Evolutionary conservation across 768 basidiomycete genomes (phyloP), one percentile per base, ranked within the genome.

Genomic region (Hortiboletus campestris): DNA sequence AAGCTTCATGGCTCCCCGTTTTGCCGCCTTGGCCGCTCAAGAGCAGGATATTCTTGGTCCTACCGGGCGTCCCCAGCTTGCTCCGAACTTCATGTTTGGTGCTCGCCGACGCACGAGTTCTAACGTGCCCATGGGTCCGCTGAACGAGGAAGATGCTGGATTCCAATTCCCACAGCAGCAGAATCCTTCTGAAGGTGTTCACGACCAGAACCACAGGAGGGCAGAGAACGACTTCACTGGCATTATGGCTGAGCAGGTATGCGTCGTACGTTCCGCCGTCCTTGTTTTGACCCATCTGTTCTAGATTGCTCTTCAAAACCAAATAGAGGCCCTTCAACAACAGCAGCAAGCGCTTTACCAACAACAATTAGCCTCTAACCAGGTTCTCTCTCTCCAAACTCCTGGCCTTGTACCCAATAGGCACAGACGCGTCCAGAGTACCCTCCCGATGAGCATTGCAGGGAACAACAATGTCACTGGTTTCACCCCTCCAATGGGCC

Each of bases 211-310:
- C 34, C 82, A 83, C 61, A 76, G 85, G 58, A 84, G 85, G 69
- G 70, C 77, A 34, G 85, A 89, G 46, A 81, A 79, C 51, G 93
- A 96, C 68, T 84, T 94, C 53, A 84, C 83, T 34, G 90, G 90
- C 25, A 89, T 95, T 53, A 94, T 98, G 92, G 93, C 93, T 7
- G 94, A 98, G 72, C 96, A 98, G 82, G 94, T 92, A 61, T 58
- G 75, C 57, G 6, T 6, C 12, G 11, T 45, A n/a, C 25, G n/a
- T 53, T 49, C 36, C 39, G 11, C 31, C 36, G 2, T 35, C 43
- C 38, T 47, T 51, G 20, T 40, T 42, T 59, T 52, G 35, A 52
- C 55, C 44, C n/a, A 45, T 60, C 47, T 51, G 38, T 36, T 55
- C 41, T 66, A 92, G 90, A 90, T 95, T 66, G 91, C 91, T 43